A percentile compares a stretch with the other conserved stretches of the same genome.
phyloP scores from a whole-genome alignment of 177 flowering plant genomes.

The Vitis hybrid region DNA sequence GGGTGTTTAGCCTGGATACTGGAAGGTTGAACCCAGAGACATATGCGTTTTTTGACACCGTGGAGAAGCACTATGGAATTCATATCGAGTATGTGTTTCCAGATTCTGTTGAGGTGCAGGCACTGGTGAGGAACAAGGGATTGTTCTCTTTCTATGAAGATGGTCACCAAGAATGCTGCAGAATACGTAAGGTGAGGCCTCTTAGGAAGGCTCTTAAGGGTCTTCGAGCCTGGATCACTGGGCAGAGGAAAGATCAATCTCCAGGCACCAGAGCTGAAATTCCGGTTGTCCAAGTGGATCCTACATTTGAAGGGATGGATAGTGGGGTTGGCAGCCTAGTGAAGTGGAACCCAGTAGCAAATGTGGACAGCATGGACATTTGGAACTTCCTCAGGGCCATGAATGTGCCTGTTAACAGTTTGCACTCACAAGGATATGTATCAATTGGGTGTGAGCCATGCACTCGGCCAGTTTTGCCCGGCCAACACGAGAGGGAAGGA shows the following conservation, averaged over 20 bases:
- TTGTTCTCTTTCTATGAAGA: slow-evolving; percentile 90
- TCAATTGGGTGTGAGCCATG: slow-evolving; percentile 97
- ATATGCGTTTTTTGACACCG: slow-evolving; percentile 63
- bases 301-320: slow-evolving; percentile 80
- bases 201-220: slow-evolving; percentile 85
- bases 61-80: slow-evolving; percentile 83
- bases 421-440: slow-evolving; percentile 78
- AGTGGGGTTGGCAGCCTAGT: slow-evolving; percentile 84
- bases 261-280: slow-evolving; percentile 89
- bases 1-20: slow-evolving; percentile 96
- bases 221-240: slow-evolving; percentile 90
- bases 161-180: slow-evolving; percentile 98
- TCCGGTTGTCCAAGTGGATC: slow-evolving; percentile 90
- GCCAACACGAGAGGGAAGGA: slow-evolving; percentile 97
- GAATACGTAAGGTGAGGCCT: slow-evolving; percentile 92
- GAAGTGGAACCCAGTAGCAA: slow-evolving; percentile 96
- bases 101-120: slow-evolving; percentile 91
- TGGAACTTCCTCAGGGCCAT: slow-evolving; percentile 90
- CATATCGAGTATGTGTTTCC: slow-evolving; percentile 94
- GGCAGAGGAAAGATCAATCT: slow-evolving; percentile 95
- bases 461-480: slow-evolving; percentile 88
- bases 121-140: slow-evolving; percentile 82
- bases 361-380: slow-evolving; percentile 59
- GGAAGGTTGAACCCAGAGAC: slow-evolving; percentile 93
- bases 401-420: slow-evolving; percentile 83